phyloP scores from a whole-genome alignment of 1,139 yeast genomes.

The Protomyces macrosporus region DNA sequence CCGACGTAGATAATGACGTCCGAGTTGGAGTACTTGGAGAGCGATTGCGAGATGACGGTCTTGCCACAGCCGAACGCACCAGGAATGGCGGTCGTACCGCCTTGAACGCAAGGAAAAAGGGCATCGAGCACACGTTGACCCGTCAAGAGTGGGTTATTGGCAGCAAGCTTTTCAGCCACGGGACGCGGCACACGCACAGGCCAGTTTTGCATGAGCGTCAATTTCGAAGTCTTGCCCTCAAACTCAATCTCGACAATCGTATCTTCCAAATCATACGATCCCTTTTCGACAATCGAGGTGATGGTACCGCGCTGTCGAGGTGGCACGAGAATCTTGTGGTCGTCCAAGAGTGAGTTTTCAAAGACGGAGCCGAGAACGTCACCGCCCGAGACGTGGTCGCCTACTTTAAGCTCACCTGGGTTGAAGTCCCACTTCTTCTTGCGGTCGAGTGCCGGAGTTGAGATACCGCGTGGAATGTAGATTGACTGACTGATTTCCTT shows the following conservation, averaged over 20 bases:
- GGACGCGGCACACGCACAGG: conserved; percentile 99
- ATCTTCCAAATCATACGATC: conserved; percentile 86
- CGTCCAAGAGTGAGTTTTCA: conserved; percentile 85
- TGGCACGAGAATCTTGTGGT: conserved; percentile 90
- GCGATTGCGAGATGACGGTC: conserved; percentile 95
- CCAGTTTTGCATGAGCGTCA: conserved; percentile 98
- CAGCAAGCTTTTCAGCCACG: conserved; percentile 84
- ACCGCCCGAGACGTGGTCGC: conserved; percentile 98
- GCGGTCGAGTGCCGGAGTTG: conserved; percentile 89
- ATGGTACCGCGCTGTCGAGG: conserved; percentile 99
- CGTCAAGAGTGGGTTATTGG: conserved; percentile 89
- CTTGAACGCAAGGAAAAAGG: conserved; percentile 97
- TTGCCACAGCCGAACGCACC: conserved; percentile 99
- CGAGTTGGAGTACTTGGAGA: conserved; percentile 94
- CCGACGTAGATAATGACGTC: conserved; percentile 94
- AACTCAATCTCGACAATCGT: conserved; percentile 88
- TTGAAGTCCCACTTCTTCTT: conserved; percentile 75
- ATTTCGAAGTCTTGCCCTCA: conserved; percentile 73
- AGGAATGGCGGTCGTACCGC: conserved; percentile 99
- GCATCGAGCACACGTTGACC: conserved; percentile 99
- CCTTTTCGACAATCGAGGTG: conserved; percentile 79
- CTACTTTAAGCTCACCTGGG: conserved; percentile 67
- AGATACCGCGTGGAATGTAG: conserved; percentile 97
- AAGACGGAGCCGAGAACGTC: conserved; percentile 90
- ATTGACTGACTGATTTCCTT: conserved; percentile 80